These are phyloP conservation scores for Tetrapisispora namnaoensis DNA, from an alignment of 805 yeast species.

Conservation along the genomic window DNA sequence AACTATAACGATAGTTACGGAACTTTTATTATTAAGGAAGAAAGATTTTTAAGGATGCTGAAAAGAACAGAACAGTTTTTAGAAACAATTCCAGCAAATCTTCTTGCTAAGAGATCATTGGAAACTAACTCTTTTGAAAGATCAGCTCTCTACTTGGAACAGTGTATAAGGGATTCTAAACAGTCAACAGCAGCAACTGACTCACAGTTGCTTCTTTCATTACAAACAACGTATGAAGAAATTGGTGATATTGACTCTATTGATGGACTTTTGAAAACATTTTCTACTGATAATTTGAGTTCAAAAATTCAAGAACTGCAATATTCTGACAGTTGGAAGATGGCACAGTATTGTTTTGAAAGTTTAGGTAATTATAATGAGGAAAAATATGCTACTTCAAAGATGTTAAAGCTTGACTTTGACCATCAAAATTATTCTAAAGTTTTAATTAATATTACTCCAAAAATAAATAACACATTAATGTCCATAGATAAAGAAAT, in stretches of 20 bases:
- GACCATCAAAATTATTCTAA: conserved; percentile 71
- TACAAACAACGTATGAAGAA: conserved; percentile 77
- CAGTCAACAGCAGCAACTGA: neutral
- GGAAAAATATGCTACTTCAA: conserved; percentile 35
- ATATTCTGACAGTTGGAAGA: conserved; percentile 75
- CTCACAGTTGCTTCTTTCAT: conserved; percentile 33
- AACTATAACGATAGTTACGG: conserved; percentile 23
- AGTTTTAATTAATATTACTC: conserved; percentile 43
- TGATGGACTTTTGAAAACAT: conserved; percentile 70
- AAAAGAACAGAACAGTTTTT: conserved; percentile 40
- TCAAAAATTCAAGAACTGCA: conserved; percentile 75
- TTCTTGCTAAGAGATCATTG: conserved; percentile 68
- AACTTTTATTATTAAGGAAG: conserved; percentile 21
- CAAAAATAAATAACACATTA: conserved; percentile 34
- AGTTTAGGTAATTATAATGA: conserved; percentile 41
- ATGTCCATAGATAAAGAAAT: conserved; percentile 25
- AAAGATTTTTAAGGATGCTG: conserved; percentile 17
- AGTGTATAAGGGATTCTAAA: conserved; percentile 41
- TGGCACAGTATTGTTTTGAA: conserved; percentile 78
- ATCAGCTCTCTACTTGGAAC: conserved; percentile 77
- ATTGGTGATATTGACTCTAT: conserved; percentile 85
- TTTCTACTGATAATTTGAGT: conserved; percentile 58
- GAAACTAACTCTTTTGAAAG: conserved; percentile 82
- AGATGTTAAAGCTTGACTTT: conserved; percentile 58
- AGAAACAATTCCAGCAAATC: conserved; percentile 48